Evolutionary conservation across 192 early-diverging fungal species (phyloP).

Genomic region (Chytriomyces sp.): DNA sequence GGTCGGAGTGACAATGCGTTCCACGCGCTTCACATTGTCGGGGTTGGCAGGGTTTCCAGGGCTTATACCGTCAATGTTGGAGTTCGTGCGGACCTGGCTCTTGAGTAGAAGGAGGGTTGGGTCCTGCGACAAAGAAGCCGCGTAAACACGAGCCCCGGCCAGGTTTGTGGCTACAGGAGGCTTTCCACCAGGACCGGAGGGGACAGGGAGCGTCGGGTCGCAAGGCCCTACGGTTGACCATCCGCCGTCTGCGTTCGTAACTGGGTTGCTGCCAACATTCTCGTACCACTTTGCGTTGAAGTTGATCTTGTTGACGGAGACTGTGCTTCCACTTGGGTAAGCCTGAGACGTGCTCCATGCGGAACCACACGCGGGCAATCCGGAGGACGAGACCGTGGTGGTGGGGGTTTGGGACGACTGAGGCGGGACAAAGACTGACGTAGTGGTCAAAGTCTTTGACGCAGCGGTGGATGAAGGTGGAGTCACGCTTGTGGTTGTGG

Average conservation of each 20-base stretch:
- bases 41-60: slow-evolving; percentile 13
- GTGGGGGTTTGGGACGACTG: background rate
- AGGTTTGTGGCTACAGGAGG: background rate
- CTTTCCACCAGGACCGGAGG: background rate
- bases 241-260: background rate
- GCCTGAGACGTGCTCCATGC: background rate
- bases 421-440: background rate
- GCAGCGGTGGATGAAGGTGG: background rate
- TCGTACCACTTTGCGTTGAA: slow-evolving; percentile 14
- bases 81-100: background rate
- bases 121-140: background rate
- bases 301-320: slow-evolving; percentile 9
- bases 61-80: background rate
- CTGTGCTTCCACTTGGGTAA: background rate
- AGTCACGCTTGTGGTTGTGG: background rate
- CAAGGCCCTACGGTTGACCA: slow-evolving; percentile 18
- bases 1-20: background rate
- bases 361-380: background rate
- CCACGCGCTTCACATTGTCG: slow-evolving; percentile 9
- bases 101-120: background rate
- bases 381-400: background rate
- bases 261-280: background rate
- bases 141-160: slow-evolving; percentile 5
- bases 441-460: background rate
- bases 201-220: background rate